A percentile compares a stretch with the other conserved stretches of the same genome.
These are phyloP conservation scores for Alternaria solani DNA, from an alignment of 2,329 filamentous ascomycete genomes.

Conservation along the genomic window DNA sequence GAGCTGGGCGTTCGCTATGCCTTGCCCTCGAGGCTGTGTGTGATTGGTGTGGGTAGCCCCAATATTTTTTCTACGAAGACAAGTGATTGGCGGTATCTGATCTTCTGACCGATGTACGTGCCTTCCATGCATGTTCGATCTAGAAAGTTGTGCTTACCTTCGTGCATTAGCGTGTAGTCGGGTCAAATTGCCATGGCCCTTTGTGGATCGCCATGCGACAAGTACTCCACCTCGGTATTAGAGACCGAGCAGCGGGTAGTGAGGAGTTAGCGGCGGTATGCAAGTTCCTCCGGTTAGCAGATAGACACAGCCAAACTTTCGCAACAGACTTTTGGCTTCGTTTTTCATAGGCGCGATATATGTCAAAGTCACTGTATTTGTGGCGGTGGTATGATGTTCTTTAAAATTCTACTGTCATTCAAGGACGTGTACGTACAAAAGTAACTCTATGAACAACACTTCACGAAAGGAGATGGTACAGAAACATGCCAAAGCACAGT, in stretches of 20 bases:
- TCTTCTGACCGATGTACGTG: conserved; percentile 7
- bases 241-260: neutral
- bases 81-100: neutral
- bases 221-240: neutral
- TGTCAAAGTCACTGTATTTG: neutral
- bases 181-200: neutral
- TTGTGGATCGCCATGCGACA: neutral
- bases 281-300: neutral
- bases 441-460: conserved; percentile 2
- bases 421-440: neutral
- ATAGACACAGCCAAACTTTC: neutral
- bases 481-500: conserved; percentile 1
- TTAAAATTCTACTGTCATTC: neutral
- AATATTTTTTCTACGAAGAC: neutral
- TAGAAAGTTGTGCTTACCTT: neutral
- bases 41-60: neutral
- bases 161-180: conserved; percentile 7
- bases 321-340: neutral
- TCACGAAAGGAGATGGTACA: neutral
- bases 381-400: neutral
- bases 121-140: conserved; percentile 7
- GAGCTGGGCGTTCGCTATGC: conserved; percentile 3
- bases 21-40: neutral
- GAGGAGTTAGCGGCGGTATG: neutral
- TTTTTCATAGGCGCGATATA: too few species aligned